Conservation (phyloP, 768 basidiomycete species). For the Termitomyces titanicus region DNA sequence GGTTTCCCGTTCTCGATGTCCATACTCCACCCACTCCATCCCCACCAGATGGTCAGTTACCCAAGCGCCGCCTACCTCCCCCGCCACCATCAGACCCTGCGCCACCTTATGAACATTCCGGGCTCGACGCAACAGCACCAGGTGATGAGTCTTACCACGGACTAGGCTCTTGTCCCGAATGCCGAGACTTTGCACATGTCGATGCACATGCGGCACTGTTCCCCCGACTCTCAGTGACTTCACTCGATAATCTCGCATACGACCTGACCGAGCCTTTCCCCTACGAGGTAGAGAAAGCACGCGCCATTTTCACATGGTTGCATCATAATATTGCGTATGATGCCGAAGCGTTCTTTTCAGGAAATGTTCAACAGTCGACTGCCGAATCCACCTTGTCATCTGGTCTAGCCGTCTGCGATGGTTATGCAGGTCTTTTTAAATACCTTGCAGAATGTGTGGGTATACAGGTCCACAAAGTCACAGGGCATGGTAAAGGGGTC, state of each 20-base stretch:
- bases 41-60: slow-evolving; percentile 5
- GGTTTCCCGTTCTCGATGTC: not conserved
- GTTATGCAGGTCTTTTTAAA: slow-evolving; percentile 43
- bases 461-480: slow-evolving; percentile 36
- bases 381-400: slow-evolving; percentile 35
- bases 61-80: slow-evolving; percentile 27
- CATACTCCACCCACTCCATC: slow-evolving; percentile 2
- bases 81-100: slow-evolving; percentile 25
- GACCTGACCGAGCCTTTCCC: slow-evolving; percentile 38
- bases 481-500: slow-evolving; percentile 45
- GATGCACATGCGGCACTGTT: slow-evolving; percentile 42
- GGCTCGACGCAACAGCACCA: slow-evolving; percentile 1
- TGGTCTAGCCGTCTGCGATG: slow-evolving; percentile 47
- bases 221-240: slow-evolving; percentile 35
- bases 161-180: slow-evolving; percentile 33
- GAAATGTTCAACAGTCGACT: slow-evolving; percentile 32
- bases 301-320: slow-evolving; percentile 45
- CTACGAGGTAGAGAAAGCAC: slow-evolving; percentile 40
- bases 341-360: slow-evolving; percentile 38
- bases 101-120: slow-evolving; percentile 13
- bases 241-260: slow-evolving; percentile 35
- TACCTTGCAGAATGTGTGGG: slow-evolving; percentile 35
- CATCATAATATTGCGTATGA: slow-evolving; percentile 46
- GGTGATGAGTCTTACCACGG: slow-evolving; percentile 8
- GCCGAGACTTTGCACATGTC: slow-evolving; percentile 38